Evolutionary conservation across 192 early-diverging fungal genomes (phyloP), one percentile per base, ranked within the genome.

Genomic region (Coemansia sp.): DNA sequence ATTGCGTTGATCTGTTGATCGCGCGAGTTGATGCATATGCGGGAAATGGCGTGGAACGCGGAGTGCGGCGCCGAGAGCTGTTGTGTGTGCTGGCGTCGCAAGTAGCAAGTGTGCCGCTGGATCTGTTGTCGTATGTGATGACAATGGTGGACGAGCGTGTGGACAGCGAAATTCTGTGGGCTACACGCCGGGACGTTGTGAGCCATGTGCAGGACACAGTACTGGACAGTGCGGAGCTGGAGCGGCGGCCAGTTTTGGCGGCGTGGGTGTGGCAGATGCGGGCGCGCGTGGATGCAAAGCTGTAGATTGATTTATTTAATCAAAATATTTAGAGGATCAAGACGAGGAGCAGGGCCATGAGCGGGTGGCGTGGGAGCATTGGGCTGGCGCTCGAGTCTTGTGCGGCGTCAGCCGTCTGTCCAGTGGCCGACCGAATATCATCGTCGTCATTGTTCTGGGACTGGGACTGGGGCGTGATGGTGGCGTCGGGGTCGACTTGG

Each of bases 221-320:
- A 0, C 31, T 78, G 12, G 59, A 15, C 0, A 52, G 52, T 4
- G 62, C 62, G 1, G 75, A 78, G 12, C 12, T 72, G 3, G 52
- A 63, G 4, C 54, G 75, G 3, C 72, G 72, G 34, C 65, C 69
- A 11, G 62, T 66, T 9, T 34, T 78, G 34, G 44, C 75, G 2
- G 20, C 40, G 10, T 78, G 75, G 75, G 49, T 52, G 1, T 72
- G 70, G 75, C 65, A 64, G 37, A 40, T 78, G 37, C 53, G 65
- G 12, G 12, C 50, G 0, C 64, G 62, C n/a, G 10, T 64, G 6
- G 56, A 60, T 19, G 31, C 31, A 9, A 5, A 7, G 2, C 6
- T 34, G 31, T 34, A 34, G 28, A 26, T 31, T 31, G 31, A 34
- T 34, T 34, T 34, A 34, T 34, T 34, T 34, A 34, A 34, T 34